Base-by-base conservation (phyloP, 2,329 filamentous ascomycete genomes). In the Magnaporthales sp. region DNA sequence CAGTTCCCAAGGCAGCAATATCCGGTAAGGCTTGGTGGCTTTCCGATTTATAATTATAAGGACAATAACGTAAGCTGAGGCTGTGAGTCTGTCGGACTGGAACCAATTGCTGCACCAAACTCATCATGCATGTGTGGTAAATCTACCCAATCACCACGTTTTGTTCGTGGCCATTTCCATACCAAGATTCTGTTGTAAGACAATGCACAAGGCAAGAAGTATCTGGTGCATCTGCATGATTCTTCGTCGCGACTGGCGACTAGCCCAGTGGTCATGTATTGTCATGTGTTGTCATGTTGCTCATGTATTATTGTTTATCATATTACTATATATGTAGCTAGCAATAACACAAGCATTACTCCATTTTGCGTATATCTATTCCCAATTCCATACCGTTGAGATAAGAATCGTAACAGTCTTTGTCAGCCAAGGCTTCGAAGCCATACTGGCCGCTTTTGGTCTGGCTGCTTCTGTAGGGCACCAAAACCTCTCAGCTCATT, bases 1-100 rank as follows among this genome's bases (percentile, higher is more conserved):
- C 38, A 51, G 4, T 15, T 9, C 3, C 38, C 30, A 22, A 15
- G 24, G 60, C 24, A 62, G 61, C 19, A 63, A 63, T 31, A 10
- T 63, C 10, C 29, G 22, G 58, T 30, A 61, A 13, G 27, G 58
- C 27, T n/a, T 19, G 38, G 38, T 63, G 58, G 58, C 24, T 61
- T 30, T 61, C 24, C 24, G 58, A 61, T 1, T 6, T n/a, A 26
- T 30, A 26, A 61, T 15, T 31, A 31, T 63, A 31, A 15, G 29
- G 24, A 10, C 13, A 29, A 15, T 29, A 63, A 63, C 27, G 61
- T 63, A 63, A 63, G 61, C 46, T 65, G 63, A n/a, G 63, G 63
- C 63, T 15, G 46, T 46, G 46, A 51, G 19, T 51, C 19, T 51
- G 38, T 51, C 19, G 38, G 38, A 51, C 38, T 51, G 19, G 38